Conservation (phyloP, 208 protist genomes). For the Wallacemonas sp. region DNA sequence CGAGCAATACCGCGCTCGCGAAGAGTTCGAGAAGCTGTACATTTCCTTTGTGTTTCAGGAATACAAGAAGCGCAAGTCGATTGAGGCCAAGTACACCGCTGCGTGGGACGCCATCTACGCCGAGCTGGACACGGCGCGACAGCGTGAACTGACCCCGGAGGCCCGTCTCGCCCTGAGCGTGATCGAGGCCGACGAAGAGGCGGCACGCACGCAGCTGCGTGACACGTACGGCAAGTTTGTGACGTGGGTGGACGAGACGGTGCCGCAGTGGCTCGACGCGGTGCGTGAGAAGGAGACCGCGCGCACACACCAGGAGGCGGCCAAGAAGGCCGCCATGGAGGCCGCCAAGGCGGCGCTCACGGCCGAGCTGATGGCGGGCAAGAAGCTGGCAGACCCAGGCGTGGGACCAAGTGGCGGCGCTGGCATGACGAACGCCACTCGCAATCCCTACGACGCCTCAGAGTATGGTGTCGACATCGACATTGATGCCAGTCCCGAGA, state of each 20-base stretch:
- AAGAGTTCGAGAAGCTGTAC: constrained; percentile 46
- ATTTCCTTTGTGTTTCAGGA: constrained; percentile 72
- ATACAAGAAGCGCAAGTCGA: constrained; percentile 69
- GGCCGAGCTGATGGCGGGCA: constrained; percentile 46
- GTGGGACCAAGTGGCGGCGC: no score
- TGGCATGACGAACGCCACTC: background rate
- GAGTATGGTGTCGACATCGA: constrained; percentile 20
- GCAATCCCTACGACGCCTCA: background rate
- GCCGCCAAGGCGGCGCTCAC: constrained; percentile 62
- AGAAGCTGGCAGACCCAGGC: constrained; percentile 2
- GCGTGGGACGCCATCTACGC: constrained; percentile 20
- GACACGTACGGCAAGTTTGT: constrained; percentile 52
- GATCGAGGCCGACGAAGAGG: constrained; percentile 30
- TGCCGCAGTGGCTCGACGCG: constrained; percentile 61
- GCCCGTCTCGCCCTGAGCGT: constrained; percentile 29
- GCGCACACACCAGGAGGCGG: constrained; percentile 28
- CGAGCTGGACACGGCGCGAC: constrained; percentile 25
- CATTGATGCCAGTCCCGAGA: background rate
- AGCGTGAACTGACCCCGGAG: constrained; percentile 46
- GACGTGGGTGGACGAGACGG: constrained; percentile 51
- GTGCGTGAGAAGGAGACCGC: constrained; percentile 34
- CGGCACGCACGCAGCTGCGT: constrained; percentile 28
- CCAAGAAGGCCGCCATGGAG: constrained; percentile 43
- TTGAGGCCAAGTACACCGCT: constrained; percentile 44
- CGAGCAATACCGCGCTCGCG: background rate